These are phyloP conservation scores for Suillus americanus DNA, from an alignment of 768 basidiomycete species.

Conservation along the genomic window DNA sequence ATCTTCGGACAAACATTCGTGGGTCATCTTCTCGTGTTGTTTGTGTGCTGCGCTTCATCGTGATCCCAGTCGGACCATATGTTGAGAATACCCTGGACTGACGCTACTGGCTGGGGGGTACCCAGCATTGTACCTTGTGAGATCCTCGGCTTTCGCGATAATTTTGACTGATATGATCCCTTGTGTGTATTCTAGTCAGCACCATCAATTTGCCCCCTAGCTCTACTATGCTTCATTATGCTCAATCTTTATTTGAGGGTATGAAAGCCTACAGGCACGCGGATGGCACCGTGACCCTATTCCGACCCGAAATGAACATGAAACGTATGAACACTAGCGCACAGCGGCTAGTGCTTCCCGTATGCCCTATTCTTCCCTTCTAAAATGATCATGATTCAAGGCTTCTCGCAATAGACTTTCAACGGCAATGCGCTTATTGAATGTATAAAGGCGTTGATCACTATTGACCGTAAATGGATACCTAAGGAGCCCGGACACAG, in stretches of 20 bases:
- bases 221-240: slow-evolving; percentile 87
- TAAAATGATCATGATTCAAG: not conserved
- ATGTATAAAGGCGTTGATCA: slow-evolving; percentile 84
- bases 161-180: slow-evolving; percentile 6
- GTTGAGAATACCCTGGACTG: slow-evolving; percentile 78
- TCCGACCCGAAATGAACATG: slow-evolving; percentile 98
- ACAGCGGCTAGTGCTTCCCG: slow-evolving; percentile 71
- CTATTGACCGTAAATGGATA: slow-evolving; percentile 87
- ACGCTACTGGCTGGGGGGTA: slow-evolving; percentile 71
- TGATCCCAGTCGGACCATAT: slow-evolving; percentile 76
- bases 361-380: slow-evolving; percentile 31
- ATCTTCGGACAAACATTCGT: slow-evolving; percentile 88
- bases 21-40: slow-evolving; percentile 26
- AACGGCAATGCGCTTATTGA: slow-evolving; percentile 70
- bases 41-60: slow-evolving; percentile 10
- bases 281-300: slow-evolving; percentile 73
- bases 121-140: slow-evolving; percentile 83
- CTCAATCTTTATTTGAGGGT: slow-evolving; percentile 88
- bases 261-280: slow-evolving; percentile 89
- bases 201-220: slow-evolving; percentile 28
- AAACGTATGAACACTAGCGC: slow-evolving; percentile 90
- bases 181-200: slow-evolving; percentile 19
- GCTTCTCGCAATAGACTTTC: slow-evolving; percentile 54
- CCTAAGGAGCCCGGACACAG: slow-evolving; percentile 86
- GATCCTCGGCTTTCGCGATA: slow-evolving; percentile 26